Conservation (phyloP, 2,329 filamentous ascomycete species). For the Podosphaera xanthii region DNA sequence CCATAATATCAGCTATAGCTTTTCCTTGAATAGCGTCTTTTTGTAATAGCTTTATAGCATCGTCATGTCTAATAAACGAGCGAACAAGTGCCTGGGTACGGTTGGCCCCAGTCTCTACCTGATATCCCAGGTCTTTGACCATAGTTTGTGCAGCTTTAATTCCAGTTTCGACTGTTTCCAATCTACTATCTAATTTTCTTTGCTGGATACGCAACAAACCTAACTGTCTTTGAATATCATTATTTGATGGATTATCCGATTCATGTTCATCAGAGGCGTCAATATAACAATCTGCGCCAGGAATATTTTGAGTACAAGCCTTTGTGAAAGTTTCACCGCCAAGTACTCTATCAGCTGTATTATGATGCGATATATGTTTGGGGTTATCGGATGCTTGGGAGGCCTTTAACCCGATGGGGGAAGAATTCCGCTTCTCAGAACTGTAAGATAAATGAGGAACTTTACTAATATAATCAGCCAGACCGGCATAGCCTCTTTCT, state of each 20-base stretch:
- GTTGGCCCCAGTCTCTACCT: background rate
- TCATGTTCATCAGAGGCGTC: too few relatives aligned
- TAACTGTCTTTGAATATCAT: too few relatives aligned
- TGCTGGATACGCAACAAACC: background rate
- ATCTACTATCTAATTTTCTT: background rate
- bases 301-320: too few relatives aligned
- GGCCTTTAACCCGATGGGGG: too few relatives aligned
- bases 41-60: background rate
- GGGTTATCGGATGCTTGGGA: too few relatives aligned
- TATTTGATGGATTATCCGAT: too few relatives aligned
- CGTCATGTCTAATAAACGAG: background rate
- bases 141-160: background rate
- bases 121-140: background rate
- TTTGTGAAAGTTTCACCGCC: too few relatives aligned
- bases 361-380: too few relatives aligned
- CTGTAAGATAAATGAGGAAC: background rate
- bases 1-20: conserved; percentile 1
- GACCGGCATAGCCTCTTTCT: background rate
- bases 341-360: too few relatives aligned
- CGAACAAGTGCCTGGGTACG: background rate
- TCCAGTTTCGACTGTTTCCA: background rate
- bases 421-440: too few relatives aligned
- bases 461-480: background rate
- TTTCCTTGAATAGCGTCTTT: background rate
- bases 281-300: too few relatives aligned